Percentiles rank a stretch among this genome's conserved stretches.
Evolutionary conservation across 345 rosid genomes (phyloP).

Genomic region (Acer campestre): DNA sequence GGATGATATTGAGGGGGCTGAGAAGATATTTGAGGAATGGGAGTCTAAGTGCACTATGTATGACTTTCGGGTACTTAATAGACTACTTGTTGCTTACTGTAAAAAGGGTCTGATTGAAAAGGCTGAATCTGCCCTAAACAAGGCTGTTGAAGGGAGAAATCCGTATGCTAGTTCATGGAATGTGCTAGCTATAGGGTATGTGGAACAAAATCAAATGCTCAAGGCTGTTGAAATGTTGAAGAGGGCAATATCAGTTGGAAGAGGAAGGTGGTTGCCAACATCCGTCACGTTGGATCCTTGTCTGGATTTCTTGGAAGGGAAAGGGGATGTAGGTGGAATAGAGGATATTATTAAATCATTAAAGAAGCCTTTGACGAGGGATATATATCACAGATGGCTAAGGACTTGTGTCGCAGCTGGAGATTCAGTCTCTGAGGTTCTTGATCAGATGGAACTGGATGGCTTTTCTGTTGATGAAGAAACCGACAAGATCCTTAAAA

Average conservation of each 20-base stretch:
- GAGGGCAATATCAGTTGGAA: conserved; percentile 17
- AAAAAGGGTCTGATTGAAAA: conserved; percentile 25
- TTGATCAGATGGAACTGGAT: conserved; percentile 25
- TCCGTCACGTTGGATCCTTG: conserved; percentile 16
- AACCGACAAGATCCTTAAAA: conserved; percentile 15
- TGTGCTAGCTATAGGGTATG: conserved; percentile 25
- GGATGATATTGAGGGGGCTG: conserved; percentile 41
- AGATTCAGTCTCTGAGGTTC: conserved; percentile 17
- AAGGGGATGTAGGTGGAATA: conserved; percentile 26
- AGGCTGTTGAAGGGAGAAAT: conserved; percentile 19
- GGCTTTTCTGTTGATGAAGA: conserved; percentile 26
- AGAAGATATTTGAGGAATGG: conserved; percentile 34
- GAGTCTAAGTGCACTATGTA: conserved; percentile 19
- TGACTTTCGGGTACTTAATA: conserved; percentile 24
- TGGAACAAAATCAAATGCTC: conserved; percentile 20
- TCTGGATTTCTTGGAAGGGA: conserved; percentile 30
- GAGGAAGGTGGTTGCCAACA: conserved; percentile 24
- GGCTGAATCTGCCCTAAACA: conserved; percentile 30
- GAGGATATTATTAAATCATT: conserved; percentile 19
- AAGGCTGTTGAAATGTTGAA: conserved; percentile 38
- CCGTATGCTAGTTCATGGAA: conserved; percentile 28
- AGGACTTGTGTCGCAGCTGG: conserved; percentile 25
- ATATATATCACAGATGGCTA: conserved; percentile 24
- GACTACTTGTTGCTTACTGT: conserved; percentile 30
- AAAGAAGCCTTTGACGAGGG: conserved; percentile 23